Evolutionary conservation across 1,139 yeast genomes (phyloP), one percentile per base, ranked within the genome.

Genomic region (Suhomyces ambrosiae): DNA sequence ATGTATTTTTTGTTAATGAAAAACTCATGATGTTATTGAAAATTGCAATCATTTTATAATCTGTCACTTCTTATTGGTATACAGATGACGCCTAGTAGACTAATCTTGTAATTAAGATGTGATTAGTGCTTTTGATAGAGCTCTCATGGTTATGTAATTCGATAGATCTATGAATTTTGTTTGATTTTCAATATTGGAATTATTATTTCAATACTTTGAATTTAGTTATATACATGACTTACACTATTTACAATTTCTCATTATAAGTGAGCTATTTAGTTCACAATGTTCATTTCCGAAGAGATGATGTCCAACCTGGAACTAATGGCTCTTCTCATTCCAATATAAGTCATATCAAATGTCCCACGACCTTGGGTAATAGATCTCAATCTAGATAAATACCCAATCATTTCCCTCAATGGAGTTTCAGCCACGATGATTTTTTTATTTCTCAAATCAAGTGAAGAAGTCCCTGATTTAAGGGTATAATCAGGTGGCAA

Each of bases 321-420:
- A 14, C 57, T 57, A 2, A 73, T 63, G 1, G 81, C 80, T 39
- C 79, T 63, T 48, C 80, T 79, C 84, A 88, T 89, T 3, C 89
- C 86, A 35, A 71, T 61, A 48, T 83, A 86, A 14, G 77, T 74
- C 95, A 89, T 86, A 45, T 81, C 80, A 56, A 86, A 88, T 2
- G 82, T 77, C 3, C 94, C 96, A 35, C 96, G 71, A 1, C 98
- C 98, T 54, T 88, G 90, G 0, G 97, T 90, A 51, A 89, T 68
- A 27, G 95, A 82, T 53, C 97, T 67, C 32, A 92, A 65, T 41
- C 78, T 80, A 5, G 82, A 80, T 38, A 88, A 72, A 56, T 92
- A 92, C 1, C 97, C 96, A 38, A 90, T 77, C 96, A 92, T 89
- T 47, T 85, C 95, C 45, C 83, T 74, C 50, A 92, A 68, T 7